Evolutionary conservation across 768 basidiomycete species (phyloP).

Genomic region (Stropharia rugosoannulata): DNA sequence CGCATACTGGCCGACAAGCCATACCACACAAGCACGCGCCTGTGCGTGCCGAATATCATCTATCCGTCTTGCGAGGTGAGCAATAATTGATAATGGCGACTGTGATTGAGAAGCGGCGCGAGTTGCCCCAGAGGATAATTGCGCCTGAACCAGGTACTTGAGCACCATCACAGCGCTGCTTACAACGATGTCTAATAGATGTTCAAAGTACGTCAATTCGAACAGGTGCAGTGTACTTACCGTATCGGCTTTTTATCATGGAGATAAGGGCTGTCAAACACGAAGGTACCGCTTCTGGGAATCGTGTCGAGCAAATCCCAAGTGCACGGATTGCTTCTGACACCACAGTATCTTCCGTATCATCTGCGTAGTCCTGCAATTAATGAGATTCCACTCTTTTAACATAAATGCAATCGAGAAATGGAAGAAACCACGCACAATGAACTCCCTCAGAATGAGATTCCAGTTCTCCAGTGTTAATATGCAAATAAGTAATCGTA

Average conservation of each 20-base stretch:
- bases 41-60: constrained; percentile 78
- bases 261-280: constrained; percentile 75
- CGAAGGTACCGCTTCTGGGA: constrained; percentile 68
- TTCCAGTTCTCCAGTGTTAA: constrained; percentile 67
- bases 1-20: constrained; percentile 92
- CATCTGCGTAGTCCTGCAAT: constrained; percentile 77
- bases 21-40: constrained; percentile 85
- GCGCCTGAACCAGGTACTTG: constrained; percentile 78
- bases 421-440: constrained; percentile 48
- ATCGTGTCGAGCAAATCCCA: constrained; percentile 67
- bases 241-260: constrained; percentile 77
- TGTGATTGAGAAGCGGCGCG: constrained; percentile 26
- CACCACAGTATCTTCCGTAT: constrained; percentile 69
- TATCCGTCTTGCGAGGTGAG: constrained; percentile 72
- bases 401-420: not conserved
- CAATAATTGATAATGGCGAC: constrained; percentile 66
- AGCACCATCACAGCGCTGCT: constrained; percentile 82
- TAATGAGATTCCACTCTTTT: not conserved
- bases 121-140: constrained; percentile 39
- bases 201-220: not conserved
- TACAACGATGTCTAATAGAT: constrained; percentile 65
- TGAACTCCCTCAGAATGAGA: constrained; percentile 77
- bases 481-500: constrained; percentile 68
- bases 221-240: constrained; percentile 35
- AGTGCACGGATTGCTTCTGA: constrained; percentile 75